Evolutionary conservation across 306 rosid genomes (phyloP).

Genomic region (Cicer arietinum): DNA sequence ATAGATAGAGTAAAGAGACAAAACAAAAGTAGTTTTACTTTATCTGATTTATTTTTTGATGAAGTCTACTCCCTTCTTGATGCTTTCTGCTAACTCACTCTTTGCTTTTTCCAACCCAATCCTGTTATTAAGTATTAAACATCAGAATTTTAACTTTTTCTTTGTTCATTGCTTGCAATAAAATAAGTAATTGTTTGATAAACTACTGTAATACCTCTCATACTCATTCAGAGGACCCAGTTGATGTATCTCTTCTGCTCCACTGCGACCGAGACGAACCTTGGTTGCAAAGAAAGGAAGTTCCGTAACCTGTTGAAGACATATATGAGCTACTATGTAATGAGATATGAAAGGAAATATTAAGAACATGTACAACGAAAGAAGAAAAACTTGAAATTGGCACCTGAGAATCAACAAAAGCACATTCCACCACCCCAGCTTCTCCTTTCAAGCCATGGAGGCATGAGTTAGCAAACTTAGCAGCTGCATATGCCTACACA

Average conservation of each 20-base stretch:
- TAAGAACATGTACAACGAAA: not conserved
- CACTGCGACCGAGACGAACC: conserved; percentile 82
- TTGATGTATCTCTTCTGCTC: conserved; percentile 78
- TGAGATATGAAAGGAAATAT: conserved; percentile 1
- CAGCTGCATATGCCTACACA: conserved; percentile 91
- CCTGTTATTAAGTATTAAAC: conserved; percentile 45
- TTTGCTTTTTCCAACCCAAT: conserved; percentile 77
- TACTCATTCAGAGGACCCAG: conserved; percentile 86
- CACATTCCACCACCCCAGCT: conserved; percentile 78
- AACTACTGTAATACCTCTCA: conserved; percentile 62
- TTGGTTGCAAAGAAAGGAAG: conserved; percentile 91
- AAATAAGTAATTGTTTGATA: not conserved
- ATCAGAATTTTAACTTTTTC: conserved; percentile 22
- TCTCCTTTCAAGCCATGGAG: conserved; percentile 88
- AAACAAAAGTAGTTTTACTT: conserved; percentile 13
- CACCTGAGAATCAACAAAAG: conserved; percentile 82
- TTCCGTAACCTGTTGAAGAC: conserved; percentile 73
- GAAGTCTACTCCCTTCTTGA: conserved; percentile 72
- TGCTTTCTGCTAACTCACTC: conserved; percentile 64
- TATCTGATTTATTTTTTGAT: conserved; percentile 49
- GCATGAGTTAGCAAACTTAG: conserved; percentile 81
- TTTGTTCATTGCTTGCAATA: conserved; percentile 17
- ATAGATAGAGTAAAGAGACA: conserved; percentile 20
- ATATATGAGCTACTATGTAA: conserved; percentile 20
- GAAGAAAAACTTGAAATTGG: conserved; percentile 12